Evolutionary conservation across 192 early-diverging fungal genomes (phyloP), one percentile per base, ranked within the genome.

Genomic region (Phlyctochytrium bullatum): DNA sequence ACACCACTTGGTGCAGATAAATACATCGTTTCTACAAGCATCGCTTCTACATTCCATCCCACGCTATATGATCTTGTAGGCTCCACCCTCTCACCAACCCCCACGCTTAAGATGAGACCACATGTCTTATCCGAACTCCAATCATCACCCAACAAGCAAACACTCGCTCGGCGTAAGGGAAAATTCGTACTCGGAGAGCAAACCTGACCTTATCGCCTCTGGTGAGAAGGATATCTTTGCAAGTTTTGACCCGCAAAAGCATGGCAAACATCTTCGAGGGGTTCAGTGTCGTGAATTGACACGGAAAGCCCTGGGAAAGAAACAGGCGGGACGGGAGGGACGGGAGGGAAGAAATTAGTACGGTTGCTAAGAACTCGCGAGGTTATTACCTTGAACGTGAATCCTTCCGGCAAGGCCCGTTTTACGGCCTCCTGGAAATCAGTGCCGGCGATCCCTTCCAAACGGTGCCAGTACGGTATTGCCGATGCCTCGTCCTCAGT

Each of bases 131-230:
- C 29, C 72, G 69, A 3, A 72, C 73, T 0, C 64, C 75, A 51
- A 78, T 30, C 66, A 78, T 77, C 36, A 78, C 77, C 77, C 77
- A 78, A 53, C 77, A 78, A 14, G 69, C 69, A 29, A 78, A 36
- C 24, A 61, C 59, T 14, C 60, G 62, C 50, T 78, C 77, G 12
- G 61, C 67, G 56, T 78, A 78, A 0, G 35, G 23, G 29, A 78
- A 74, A 29, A 77, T 57, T 34, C 56, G 60, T 29, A 77, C 77
- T 28, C 69, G 50, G 12, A 78, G 30, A 16, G 66, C 73, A 29
- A 78, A 68, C 40, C 77, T 12, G 3, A 78, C 77, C 36, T 67
- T 69, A 69, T 78, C 77, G 3, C 77, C 77, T 40, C 71, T 52
- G 24, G 74, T 78, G 1, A 78, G 64, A 34, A 78, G 17, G 32